Evolutionary conservation across 2,329 filamentous ascomycete genomes (phyloP).

Genomic region (Arthrobotrys megalospora): DNA sequence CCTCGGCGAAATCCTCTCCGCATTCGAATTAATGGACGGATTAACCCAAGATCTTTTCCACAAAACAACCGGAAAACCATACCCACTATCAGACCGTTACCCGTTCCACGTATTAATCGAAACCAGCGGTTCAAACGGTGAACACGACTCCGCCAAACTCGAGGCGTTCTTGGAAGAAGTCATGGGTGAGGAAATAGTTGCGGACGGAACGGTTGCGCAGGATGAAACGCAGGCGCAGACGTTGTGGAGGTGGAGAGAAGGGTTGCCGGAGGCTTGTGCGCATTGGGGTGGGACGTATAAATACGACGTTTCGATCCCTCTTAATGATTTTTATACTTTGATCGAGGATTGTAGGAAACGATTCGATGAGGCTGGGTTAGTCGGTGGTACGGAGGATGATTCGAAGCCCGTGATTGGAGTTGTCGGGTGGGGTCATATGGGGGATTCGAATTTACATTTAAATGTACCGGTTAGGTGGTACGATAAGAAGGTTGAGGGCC

Average conservation of each 20-base stretch:
- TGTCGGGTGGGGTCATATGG: conserved; percentile 99
- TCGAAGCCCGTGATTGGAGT: conserved; percentile 86
- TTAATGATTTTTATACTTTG: conserved; percentile 86
- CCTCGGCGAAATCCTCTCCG: conserved; percentile 93
- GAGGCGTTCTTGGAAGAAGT: conserved; percentile 91
- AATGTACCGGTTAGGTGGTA: conserved; percentile 88
- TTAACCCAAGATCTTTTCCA: conserved; percentile 84
- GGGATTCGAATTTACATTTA: conserved; percentile 93
- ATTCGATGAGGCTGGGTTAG: conserved; percentile 80
- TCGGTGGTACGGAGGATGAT: conserved; percentile 70
- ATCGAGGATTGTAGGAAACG: conserved; percentile 86
- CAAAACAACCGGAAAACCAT: conserved; percentile 80
- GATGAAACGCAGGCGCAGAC: conserved; percentile 89
- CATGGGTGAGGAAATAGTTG: conserved; percentile 87
- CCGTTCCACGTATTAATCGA: conserved; percentile 98
- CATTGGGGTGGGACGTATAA: conserved; percentile 98
- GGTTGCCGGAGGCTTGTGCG: conserved; percentile 88
- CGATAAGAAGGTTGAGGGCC: conserved; percentile 87
- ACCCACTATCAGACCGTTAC: conserved; percentile 80
- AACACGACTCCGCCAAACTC: conserved; percentile 88
- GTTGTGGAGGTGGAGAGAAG: conserved; percentile 94
- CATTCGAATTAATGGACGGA: conserved; percentile 97
- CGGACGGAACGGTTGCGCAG: conserved; percentile 91
- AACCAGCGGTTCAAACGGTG: conserved; percentile 92
- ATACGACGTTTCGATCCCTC: conserved; percentile 95